Evolutionary conservation across 352 stramenopile species (phyloP), one percentile per base, ranked within the genome.

Genomic region (Phytopythium aichiense): DNA sequence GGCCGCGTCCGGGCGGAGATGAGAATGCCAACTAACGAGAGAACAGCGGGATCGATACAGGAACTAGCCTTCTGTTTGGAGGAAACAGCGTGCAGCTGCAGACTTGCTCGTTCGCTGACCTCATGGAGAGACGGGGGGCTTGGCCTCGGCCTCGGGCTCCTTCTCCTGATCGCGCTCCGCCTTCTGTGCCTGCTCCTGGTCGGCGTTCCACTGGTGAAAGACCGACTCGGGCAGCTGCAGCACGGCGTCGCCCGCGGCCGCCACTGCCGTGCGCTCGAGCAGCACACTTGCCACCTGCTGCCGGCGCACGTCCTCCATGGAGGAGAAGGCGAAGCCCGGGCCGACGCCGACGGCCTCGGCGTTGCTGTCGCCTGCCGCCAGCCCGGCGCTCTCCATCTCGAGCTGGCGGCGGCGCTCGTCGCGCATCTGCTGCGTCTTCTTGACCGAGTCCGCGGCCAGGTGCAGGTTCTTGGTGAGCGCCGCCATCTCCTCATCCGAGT

Each of bases 161-260:
- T 74, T 53, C 35, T 66, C 69, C 56, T 74, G 56, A 28, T 66
- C 51, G 60, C 60, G 61, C 53, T 48, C 53, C 37, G 61, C 38
- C 28, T 71, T 68, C 56, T 71, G 56, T 33, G 57, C 35, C n/a
- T 42, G 28, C 59, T 58, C 18, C 48, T 66, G 56, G 31, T 73
- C 49, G 2, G 63, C 56, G 15, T 57, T 75, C 84, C 84, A 94
- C 65, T 86, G 71, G 33, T 88, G 72, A 51, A 87, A 90, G 15
- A 87, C 71, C 7, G 77, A 89, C 72, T 88, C 76, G 11, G 84
- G 73, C 23, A 94, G 65, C 50, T 89, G 76, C 58, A 94, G 53
- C 56, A 89, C 76, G 1, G 84, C 84, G 45, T 92, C 82, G 0
- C 84, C 84, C 4, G 84, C 89, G 30, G 88, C 81, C 28, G 84